Evolutionary conservation across 495 filamentous ascomycete species (phyloP).

Genomic region (Articulospora tetracladia): DNA sequence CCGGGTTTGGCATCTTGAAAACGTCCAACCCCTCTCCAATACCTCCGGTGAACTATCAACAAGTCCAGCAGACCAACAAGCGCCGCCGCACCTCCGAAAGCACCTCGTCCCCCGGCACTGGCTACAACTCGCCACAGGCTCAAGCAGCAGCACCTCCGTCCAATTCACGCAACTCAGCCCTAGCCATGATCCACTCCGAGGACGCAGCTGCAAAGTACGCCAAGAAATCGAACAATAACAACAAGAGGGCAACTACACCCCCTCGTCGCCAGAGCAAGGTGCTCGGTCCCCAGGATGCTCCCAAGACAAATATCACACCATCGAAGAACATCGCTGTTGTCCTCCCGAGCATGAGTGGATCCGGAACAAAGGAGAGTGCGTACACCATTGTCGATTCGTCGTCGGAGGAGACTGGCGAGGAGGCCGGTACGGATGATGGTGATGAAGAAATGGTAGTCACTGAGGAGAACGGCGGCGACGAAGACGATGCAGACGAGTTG

Average conservation of each 20-base stretch:
- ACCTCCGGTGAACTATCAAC: background rate
- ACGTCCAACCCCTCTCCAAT: background rate
- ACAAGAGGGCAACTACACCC: background rate
- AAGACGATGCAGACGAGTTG: background rate
- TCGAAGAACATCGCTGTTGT: background rate
- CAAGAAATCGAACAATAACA: background rate
- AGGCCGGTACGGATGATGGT: background rate
- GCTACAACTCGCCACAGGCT: background rate
- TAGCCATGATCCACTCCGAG: constrained; percentile 3
- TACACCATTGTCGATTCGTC: background rate
- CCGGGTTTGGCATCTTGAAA: background rate
- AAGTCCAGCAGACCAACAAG: background rate
- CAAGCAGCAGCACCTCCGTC: background rate
- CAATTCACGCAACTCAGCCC: background rate
- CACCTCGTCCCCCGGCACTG: background rate
- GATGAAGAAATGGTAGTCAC: background rate
- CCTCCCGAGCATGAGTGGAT: background rate
- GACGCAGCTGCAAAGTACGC: constrained; percentile 3
- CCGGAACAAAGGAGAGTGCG: background rate
- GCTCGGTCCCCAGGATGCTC: background rate
- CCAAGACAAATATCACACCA: background rate
- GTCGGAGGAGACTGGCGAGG: background rate
- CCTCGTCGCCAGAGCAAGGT: background rate
- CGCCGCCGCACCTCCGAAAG: background rate
- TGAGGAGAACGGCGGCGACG: background rate